A percentile compares a stretch with the other conserved stretches of the same genome.
These are phyloP conservation scores for Sclerotinia nivalis DNA, from an alignment of 2,329 filamentous ascomycete species.

Conservation along the genomic window DNA sequence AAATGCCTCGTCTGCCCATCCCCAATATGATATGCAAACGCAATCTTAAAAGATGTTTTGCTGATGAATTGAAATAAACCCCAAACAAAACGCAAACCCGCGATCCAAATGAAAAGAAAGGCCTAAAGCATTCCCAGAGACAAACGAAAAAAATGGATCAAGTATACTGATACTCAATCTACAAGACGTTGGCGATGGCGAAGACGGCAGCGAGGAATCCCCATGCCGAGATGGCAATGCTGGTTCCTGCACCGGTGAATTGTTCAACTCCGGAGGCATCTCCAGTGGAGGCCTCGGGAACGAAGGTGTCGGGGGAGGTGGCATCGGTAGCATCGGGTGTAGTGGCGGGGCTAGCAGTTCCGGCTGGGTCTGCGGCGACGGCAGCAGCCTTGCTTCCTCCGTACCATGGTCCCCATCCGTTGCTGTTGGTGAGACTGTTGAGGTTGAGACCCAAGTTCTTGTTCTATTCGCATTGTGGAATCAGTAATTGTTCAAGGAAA, in stretches of 20 bases:
- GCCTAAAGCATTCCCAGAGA: not conserved
- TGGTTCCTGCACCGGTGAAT: slow-evolving; percentile 18
- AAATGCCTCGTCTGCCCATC: slow-evolving; percentile 15
- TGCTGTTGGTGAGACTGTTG: not conserved
- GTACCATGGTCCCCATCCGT: slow-evolving; percentile 14
- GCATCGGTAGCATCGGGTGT: not conserved
- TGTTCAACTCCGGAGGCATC: not conserved
- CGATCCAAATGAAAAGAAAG: not conserved
- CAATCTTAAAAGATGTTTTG: not conserved
- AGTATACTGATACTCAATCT: slow-evolving; percentile 16
- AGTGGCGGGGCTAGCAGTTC: not conserved
- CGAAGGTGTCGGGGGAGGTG: not conserved
- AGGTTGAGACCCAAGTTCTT: slow-evolving; percentile 15
- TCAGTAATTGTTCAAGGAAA: not conserved
- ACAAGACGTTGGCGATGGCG: slow-evolving; percentile 12
- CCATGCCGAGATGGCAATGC: slow-evolving; percentile 11
- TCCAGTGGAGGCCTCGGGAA: not conserved
- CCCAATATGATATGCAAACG: slow-evolving; percentile 2
- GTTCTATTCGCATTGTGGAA: not conserved
- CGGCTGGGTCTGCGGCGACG: not conserved
- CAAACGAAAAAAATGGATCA: not conserved
- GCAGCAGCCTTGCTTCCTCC: slow-evolving; percentile 18
- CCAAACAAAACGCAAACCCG: slow-evolving; percentile 8
- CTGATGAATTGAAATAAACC: slow-evolving; percentile 7
- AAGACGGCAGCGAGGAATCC: slow-evolving; percentile 14